Base-by-base conservation (phyloP, 176 grass and related monocot genomes). In the Neostapfia colusana region DNA sequence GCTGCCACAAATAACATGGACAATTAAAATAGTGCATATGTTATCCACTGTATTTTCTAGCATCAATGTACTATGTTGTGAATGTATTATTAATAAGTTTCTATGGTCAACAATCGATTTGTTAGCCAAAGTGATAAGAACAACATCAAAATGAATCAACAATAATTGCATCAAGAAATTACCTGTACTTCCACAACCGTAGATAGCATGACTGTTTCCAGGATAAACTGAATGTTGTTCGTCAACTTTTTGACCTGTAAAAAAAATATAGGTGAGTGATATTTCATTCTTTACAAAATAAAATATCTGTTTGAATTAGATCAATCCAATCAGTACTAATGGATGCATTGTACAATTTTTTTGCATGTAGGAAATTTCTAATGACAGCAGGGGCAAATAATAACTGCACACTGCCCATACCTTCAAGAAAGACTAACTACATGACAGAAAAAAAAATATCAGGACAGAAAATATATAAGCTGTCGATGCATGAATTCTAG, bases 181-280 rank as follows among this genome's bases (percentile, higher is more conserved):
- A 98, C 95, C 89, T 98, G 87, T 60, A 90, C 82, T 94, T 98
- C 95, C 68, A 98, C 82, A 14, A 88, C 61, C 9, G 13, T 11
- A 70, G 91, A 98, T 31, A 86, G 53, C 69, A 60, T 70, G 44
- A 95, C 45, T 62, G 91, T 90, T 23, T 95, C 91, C 73, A 88
- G 74, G 73, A 98, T 88, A 54, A 88, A 95, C 26, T 85, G 91
- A 23, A 94, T 35, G 40, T 74, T 78, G 43, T 95, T 82, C 55
- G 87, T 95, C 69, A 90, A 39, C 43, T 67, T 73, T 66, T 76
- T 77, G 1, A 95, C 91, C 95, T 98, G 57, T 54, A 72, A 31
- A 54, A 54, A 91, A 69, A 56, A 69, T 12, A 6, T 73, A 67
- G 18, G 45, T 84, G 44, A 82, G 66, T 8, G 76, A 54, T 53